Percentiles rank a stretch among this genome's conserved stretches.
These are phyloP conservation scores for Sphaerulina musiva DNA, from an alignment of 2,329 filamentous ascomycete genomes.

Conservation along the genomic window DNA sequence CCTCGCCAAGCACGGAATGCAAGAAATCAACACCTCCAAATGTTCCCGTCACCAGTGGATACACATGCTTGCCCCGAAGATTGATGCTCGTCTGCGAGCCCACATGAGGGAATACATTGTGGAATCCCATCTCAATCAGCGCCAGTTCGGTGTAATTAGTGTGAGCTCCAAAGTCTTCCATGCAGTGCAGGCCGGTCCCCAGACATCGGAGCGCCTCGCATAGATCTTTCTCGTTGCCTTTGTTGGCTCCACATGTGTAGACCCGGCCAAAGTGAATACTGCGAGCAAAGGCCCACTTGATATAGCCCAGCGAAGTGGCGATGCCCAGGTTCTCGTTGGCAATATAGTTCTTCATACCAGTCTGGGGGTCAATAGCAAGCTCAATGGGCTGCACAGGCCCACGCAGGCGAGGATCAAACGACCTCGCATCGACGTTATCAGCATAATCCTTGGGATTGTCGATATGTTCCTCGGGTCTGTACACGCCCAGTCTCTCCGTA, in stretches of 20 bases:
- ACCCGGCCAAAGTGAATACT: conserved; percentile 45
- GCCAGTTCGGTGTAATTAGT: conserved; percentile 52
- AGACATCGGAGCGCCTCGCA: conserved; percentile 46
- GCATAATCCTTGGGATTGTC: conserved; percentile 58
- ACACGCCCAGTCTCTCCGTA: conserved; percentile 45
- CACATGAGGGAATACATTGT: conserved; percentile 48
- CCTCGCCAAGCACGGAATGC: conserved; percentile 46
- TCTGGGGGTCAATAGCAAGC: conserved; percentile 45
- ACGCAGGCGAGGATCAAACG: conserved; percentile 73
- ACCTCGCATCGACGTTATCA: conserved; percentile 76
- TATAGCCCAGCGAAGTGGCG: conserved; percentile 77
- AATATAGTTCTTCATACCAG: conserved; percentile 99
- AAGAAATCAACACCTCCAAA: conserved; percentile 48
- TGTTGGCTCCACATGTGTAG: conserved; percentile 41
- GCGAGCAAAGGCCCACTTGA: conserved; percentile 40
- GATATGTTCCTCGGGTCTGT: conserved; percentile 50
- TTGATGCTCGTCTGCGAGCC: conserved; percentile 43
- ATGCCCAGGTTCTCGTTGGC: conserved; percentile 80
- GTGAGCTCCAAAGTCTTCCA: conserved; percentile 51
- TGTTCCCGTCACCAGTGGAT: conserved; percentile 49
- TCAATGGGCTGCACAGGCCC: conserved; percentile 58
- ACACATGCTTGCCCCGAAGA: conserved; percentile 44
- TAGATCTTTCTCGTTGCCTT: conserved; percentile 42
- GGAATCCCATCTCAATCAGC: conserved; percentile 46
- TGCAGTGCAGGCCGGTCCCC: conserved; percentile 48